phyloP scores from a whole-genome alignment of 805 yeast species.

The Torulaspora maleeae region DNA sequence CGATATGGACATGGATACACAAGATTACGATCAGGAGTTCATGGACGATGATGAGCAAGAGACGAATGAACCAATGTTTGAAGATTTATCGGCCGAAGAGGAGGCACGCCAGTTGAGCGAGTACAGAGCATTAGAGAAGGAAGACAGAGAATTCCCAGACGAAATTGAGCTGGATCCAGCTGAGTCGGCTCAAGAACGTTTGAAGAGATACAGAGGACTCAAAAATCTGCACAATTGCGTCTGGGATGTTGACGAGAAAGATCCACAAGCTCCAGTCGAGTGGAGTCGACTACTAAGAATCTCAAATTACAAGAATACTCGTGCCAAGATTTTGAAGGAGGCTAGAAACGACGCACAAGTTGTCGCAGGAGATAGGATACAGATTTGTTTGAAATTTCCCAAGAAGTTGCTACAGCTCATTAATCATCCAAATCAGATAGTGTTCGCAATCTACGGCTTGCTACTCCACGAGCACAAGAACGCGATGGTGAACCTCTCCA shows the following conservation, averaged over 20 bases:
- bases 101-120: constrained; percentile 70
- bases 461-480: constrained; percentile 82
- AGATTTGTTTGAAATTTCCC: constrained; percentile 57
- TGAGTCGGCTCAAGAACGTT: constrained; percentile 69
- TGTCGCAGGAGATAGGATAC: constrained; percentile 60
- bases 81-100: constrained; percentile 75
- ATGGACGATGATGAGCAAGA: constrained; percentile 45
- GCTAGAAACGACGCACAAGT: constrained; percentile 44
- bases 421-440: constrained; percentile 41
- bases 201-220: constrained; percentile 79
- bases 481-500: constrained; percentile 75
- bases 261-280: constrained; percentile 66
- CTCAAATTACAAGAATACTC: constrained; percentile 70
- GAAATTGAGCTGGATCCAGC: constrained; percentile 80
- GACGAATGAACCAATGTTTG: constrained; percentile 52
- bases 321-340: constrained; percentile 62
- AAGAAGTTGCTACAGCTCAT: constrained; percentile 41
- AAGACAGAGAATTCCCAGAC: constrained; percentile 92
- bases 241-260: constrained; percentile 86
- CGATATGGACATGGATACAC: constrained; percentile 29
- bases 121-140: constrained; percentile 66
- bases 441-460: constrained; percentile 68
- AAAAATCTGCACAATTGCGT: constrained; percentile 72
- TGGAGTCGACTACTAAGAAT: constrained; percentile 75
- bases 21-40: constrained; percentile 37